Conservation (phyloP, 2,329 filamentous ascomycete species). For the Ophiobolus disseminans region DNA sequence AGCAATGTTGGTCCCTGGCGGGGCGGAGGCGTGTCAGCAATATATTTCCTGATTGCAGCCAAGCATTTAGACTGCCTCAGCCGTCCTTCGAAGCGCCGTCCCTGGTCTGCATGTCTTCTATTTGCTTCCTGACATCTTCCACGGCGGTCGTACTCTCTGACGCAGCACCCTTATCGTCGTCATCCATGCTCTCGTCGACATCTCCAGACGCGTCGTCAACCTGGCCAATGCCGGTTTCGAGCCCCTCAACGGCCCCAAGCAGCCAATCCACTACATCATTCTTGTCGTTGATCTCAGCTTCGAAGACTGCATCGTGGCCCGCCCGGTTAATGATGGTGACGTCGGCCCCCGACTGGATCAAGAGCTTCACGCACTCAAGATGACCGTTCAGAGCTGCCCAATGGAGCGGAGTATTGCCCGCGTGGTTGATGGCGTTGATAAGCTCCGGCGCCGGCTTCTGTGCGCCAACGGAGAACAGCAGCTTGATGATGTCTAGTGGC, state of each 20-base stretch:
- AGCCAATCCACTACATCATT: conserved; percentile 57
- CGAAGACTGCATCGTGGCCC: conserved; percentile 70
- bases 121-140: conserved; percentile 41
- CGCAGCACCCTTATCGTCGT: conserved; percentile 21
- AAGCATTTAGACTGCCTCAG: conserved; percentile 26
- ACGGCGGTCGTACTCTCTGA: conserved; percentile 27
- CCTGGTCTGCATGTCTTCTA: conserved; percentile 40
- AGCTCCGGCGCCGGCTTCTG: conserved; percentile 51
- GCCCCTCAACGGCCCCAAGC: conserved; percentile 54
- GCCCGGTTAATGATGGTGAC: conserved; percentile 80
- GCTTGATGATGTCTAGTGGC: conserved; percentile 40
- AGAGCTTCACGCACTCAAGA: conserved; percentile 75
- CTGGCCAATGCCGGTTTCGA: conserved; percentile 47
- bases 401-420: conserved; percentile 90
- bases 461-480: conserved; percentile 48
- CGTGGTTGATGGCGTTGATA: conserved; percentile 74
- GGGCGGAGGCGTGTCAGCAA: conserved; percentile 27
- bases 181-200: conserved; percentile 25
- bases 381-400: conserved; percentile 94
- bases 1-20: conserved; percentile 18
- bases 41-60: conserved; percentile 28
- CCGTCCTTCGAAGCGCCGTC: conserved; percentile 28
- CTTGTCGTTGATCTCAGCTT: conserved; percentile 59
- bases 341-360: conserved; percentile 79
- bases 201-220: conserved; percentile 45